Conservation (phyloP, 306 rosid species). For the Cucumis cinereus region DNA sequence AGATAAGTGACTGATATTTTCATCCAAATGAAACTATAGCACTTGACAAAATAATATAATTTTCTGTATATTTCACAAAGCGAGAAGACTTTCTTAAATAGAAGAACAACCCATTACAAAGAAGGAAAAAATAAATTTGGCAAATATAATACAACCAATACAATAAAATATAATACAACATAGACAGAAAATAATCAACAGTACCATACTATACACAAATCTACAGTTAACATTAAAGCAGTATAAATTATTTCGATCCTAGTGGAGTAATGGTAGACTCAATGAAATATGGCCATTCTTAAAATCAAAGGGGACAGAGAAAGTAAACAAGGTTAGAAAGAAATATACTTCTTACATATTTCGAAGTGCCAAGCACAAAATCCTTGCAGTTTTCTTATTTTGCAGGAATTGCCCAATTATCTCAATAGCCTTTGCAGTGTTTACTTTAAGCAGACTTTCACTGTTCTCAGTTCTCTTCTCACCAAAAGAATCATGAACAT, state of each 20-base stretch:
- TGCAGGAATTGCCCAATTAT: constrained; percentile 55
- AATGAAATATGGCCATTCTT: neutral
- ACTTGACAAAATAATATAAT: no score
- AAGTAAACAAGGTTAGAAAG: neutral
- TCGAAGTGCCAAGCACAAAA: constrained; percentile 53
- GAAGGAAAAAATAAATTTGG: no score
- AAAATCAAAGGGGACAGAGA: constrained; percentile 9
- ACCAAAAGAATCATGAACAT: constrained; percentile 30
- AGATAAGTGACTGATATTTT: no score
- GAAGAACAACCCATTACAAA: no score
- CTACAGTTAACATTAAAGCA: neutral
- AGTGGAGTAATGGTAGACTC: neutral
- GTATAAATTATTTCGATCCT: neutral
- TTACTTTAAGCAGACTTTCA: constrained; percentile 39
- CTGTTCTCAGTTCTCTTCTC: constrained; percentile 35
- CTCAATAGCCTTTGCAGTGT: constrained; percentile 59
- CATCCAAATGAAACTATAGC: no score
- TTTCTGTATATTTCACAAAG: no score
- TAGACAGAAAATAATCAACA: no score
- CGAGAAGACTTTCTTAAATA: no score
- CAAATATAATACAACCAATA: no score
- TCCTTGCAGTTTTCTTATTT: constrained; percentile 52
- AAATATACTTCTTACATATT: constrained; percentile 49
- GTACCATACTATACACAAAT: no score
- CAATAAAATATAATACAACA: no score